phyloP scores from a whole-genome alignment of 169 alveolate genomes.

The Neospora caninum region DNA sequence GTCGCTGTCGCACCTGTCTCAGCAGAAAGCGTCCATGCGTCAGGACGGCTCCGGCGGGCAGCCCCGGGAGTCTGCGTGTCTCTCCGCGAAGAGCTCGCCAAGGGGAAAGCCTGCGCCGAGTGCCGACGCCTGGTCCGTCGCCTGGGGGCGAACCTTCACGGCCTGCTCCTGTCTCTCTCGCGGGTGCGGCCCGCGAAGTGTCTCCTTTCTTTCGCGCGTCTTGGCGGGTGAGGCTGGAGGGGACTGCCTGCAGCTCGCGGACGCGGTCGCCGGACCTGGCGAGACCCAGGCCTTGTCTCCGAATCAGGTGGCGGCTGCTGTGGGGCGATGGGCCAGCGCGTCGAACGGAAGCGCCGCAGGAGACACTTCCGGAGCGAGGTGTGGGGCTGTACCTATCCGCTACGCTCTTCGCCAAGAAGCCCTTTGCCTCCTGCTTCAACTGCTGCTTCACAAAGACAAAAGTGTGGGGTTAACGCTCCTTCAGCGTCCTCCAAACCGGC shows the following conservation, averaged over 20 bases:
- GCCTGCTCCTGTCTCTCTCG: constrained; percentile 18
- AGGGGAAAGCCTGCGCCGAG: too few relatives aligned
- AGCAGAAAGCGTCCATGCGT: too few relatives aligned
- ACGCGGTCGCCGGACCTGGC: not conserved
- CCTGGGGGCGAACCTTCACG: constrained; percentile 29
- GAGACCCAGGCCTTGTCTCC: not conserved
- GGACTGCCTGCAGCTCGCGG: not conserved
- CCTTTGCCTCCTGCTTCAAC: not conserved
- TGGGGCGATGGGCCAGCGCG: not conserved
- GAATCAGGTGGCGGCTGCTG: not conserved
- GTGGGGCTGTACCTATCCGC: not conserved
- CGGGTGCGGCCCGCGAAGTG: not conserved
- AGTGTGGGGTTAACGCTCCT: not conserved
- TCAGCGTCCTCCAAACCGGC: not conserved
- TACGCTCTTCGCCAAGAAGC: constrained; percentile 12
- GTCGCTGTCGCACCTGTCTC: not conserved
- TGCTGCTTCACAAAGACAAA: not conserved
- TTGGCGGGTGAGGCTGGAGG: not conserved
- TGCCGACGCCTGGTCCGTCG: constrained; percentile 1
- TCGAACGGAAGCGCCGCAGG: not conserved
- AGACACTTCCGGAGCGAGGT: not conserved
- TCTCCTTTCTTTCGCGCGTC: not conserved
- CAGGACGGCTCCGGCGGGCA: too few relatives aligned
- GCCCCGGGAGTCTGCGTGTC: too few relatives aligned
- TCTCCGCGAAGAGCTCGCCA: too few relatives aligned